A percentile compares a stretch with the other conserved stretches of the same genome.
phyloP scores from a whole-genome alignment of 345 rosid species.

The Sisymbrium altissimum region DNA sequence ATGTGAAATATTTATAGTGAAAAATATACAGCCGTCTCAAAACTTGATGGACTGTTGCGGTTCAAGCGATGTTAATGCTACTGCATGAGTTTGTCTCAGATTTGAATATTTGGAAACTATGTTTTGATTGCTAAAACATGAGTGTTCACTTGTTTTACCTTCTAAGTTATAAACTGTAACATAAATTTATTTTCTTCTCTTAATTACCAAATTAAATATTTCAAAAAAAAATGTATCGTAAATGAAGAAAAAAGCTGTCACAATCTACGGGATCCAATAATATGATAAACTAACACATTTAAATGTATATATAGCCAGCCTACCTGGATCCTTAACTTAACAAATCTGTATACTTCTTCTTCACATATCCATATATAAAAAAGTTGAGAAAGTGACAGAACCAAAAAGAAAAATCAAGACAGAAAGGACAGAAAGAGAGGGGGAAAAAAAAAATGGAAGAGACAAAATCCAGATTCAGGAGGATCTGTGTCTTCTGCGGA shows the following conservation, averaged over 20 bases:
- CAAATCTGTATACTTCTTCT: constrained; percentile 23
- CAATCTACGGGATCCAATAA: constrained; percentile 21
- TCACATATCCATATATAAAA: constrained; percentile 1
- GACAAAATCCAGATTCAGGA: constrained; percentile 36
- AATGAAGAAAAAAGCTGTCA: constrained; percentile 11
- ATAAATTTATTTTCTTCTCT: background rate
- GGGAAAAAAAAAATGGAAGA: constrained; percentile 26
- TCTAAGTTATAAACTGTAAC: background rate
- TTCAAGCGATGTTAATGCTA: too few relatives aligned
- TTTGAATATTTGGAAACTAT: too few relatives aligned
- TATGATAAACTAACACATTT: constrained; percentile 10
- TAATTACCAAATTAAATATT: background rate
- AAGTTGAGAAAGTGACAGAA: constrained; percentile 27
- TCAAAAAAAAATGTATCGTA: background rate
- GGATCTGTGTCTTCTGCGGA: constrained; percentile 39
- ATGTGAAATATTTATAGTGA: too few relatives aligned
- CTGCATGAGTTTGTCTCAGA: too few relatives aligned
- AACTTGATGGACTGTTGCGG: too few relatives aligned
- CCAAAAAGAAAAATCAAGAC: background rate
- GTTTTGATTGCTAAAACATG: background rate
- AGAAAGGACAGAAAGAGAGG: constrained; percentile 25
- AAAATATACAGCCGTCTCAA: too few relatives aligned
- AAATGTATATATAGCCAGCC: constrained; percentile 21
- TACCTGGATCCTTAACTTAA: constrained; percentile 15
- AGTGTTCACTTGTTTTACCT: background rate